Evolutionary conservation across 768 basidiomycete genomes (phyloP), one percentile per base, ranked within the genome.

Genomic region (Mycena alexandri): DNA sequence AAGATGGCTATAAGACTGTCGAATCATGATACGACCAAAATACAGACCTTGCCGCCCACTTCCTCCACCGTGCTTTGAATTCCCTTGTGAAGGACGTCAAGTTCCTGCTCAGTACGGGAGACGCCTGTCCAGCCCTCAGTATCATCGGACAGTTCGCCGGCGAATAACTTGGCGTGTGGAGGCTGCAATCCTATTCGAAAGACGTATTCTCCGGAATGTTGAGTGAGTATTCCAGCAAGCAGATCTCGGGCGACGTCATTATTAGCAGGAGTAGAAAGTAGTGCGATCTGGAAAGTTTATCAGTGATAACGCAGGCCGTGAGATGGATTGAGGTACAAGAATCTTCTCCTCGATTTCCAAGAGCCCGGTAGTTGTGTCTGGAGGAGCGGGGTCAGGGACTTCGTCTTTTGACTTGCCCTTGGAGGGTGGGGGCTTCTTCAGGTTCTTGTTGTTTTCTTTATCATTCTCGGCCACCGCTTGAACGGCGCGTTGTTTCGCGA

Each of bases 131-230:
- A 90, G 10, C 82, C 88, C 34, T 83, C 79, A 1, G 78, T 69
- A n/a, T 77, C 80, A 50, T 85, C 83, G 8, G 78, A 79, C 3
- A 86, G 70, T 54, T 90, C 88, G 14, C 85, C 86, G 14, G 82
- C 75, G 71, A 90, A 91, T 50, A 95, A 75, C 64, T 78, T 79
- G 25, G 82, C 74, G 36, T 83, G 86, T 17, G 89, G 83, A 22
- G 92, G 93, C 50, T 85, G 90, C 57, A 83, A 75, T 61, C 94
- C 94, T 76, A 95, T 84, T 71, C 90, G 87, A 61, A 94, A 80
- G 29, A 94, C 81, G 76, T 90, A 90, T 76, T 95, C 93, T 17
- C 93, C 93, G 63, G 85, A 84, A 65, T 84, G 81, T 56, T 84
- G 87, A 5, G 91, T 94, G 61, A 94, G 79, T 41, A 93, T 79